phyloP scores from a whole-genome alignment of 2,329 filamentous ascomycete genomes.

The Zarea fungicola region DNA sequence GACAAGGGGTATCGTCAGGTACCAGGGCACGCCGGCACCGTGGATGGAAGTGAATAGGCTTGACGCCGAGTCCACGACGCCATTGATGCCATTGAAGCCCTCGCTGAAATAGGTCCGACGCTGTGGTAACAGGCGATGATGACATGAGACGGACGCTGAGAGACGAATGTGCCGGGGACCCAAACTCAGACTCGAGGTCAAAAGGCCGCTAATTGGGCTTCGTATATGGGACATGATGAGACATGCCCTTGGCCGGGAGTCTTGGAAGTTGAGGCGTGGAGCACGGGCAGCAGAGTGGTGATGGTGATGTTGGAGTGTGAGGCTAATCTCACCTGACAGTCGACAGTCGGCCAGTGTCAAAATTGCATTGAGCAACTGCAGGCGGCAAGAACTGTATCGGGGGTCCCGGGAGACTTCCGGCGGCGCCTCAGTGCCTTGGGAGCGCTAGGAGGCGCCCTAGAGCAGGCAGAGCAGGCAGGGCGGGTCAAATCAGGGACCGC shows the following conservation, averaged over 20 bases:
- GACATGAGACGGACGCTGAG: neutral
- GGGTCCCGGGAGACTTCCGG: too few relatives aligned
- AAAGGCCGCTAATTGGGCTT: constrained; percentile 5
- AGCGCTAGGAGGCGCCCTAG: too few relatives aligned
- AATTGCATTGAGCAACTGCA: neutral
- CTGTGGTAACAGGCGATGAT: constrained; percentile 9
- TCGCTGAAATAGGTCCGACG: constrained; percentile 15
- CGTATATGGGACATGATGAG: constrained; percentile 3
- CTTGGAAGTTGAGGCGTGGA: neutral
- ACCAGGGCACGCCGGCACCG: constrained; percentile 46
- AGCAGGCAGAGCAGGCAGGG: neutral
- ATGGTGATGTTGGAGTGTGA: neutral
- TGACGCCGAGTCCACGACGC: constrained; percentile 35
- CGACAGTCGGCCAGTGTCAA: too few relatives aligned
- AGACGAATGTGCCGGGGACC: neutral
- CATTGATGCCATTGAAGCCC: neutral
- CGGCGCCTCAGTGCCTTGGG: too few relatives aligned
- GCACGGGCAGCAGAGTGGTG: neutral
- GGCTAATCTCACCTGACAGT: neutral
- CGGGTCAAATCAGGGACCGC: neutral
- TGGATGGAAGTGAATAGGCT: constrained; percentile 41
- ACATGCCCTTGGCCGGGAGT: neutral
- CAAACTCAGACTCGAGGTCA: neutral
- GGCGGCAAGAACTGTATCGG: neutral
- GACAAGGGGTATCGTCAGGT: constrained; percentile 47